phyloP scores from a whole-genome alignment of 805 yeast species.

The Candida manassasensis region DNA sequence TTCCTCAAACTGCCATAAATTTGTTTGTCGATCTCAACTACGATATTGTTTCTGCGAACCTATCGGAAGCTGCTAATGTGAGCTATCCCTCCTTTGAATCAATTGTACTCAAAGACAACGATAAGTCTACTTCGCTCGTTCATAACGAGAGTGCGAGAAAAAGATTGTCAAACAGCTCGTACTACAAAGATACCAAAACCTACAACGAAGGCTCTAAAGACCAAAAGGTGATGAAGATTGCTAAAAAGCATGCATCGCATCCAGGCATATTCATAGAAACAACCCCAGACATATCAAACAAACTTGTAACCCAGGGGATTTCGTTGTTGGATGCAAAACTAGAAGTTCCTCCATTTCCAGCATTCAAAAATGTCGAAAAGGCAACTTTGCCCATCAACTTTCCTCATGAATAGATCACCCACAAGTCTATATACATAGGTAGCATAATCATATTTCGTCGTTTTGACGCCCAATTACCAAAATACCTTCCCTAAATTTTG shows the following conservation, averaged over 20 bases:
- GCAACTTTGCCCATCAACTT: conserved; percentile 45
- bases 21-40: conserved; percentile 18
- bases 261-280: conserved; percentile 33
- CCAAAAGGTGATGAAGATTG: conserved; percentile 17
- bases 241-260: conserved; percentile 23
- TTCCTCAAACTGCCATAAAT: conserved; percentile 48
- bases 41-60: conserved; percentile 16
- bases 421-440: conserved; percentile 2
- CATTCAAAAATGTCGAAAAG: conserved; percentile 61
- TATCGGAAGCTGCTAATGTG: conserved; percentile 4
- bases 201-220: conserved; percentile 9
- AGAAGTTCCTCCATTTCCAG: conserved; percentile 41
- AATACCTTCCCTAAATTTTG: conserved; percentile 48
- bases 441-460: conserved; percentile 37
- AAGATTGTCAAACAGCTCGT: conserved; percentile 16
- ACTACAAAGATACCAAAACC: conserved; percentile 7
- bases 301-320: conserved; percentile 15
- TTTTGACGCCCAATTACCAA: conserved; percentile 72
- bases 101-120: conserved; percentile 14
- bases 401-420: conserved; percentile 16
- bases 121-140: conserved; percentile 22
- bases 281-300: conserved; percentile 32
- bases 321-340: conserved; percentile 17
- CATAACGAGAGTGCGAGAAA: conserved; percentile 21
- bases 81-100: conserved; percentile 11